These are phyloP conservation scores for Tilletia caries DNA, from an alignment of 1,284 basidiomycete genomes.

Conservation along the genomic window DNA sequence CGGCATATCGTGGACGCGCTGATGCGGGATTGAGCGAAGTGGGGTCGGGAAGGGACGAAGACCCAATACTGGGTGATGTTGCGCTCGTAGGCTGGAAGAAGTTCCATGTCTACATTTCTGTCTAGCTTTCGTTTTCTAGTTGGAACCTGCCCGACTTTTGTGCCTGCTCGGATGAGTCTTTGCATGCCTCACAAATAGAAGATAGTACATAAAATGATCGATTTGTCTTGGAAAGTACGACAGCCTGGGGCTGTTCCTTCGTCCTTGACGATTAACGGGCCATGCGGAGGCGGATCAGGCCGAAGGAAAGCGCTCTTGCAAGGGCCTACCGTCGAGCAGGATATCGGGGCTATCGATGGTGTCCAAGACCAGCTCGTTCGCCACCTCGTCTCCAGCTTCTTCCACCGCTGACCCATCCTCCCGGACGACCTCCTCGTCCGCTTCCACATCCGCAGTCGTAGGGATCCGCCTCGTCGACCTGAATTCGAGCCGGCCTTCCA, in stretches of 20 bases:
- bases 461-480: not conserved
- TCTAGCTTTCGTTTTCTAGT: too few relatives aligned
- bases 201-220: too few relatives aligned
- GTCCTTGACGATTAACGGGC: too few relatives aligned
- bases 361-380: not conserved
- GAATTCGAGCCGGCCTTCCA: not conserved
- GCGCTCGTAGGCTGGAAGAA: too few relatives aligned
- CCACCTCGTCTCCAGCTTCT: not conserved
- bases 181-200: too few relatives aligned
- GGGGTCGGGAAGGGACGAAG: not conserved
- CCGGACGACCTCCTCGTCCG: conserved; percentile 1
- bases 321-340: not conserved
- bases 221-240: too few relatives aligned
- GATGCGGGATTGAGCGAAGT: conserved; percentile 37
- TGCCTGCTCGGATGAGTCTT: too few relatives aligned
- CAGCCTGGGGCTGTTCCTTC: too few relatives aligned
- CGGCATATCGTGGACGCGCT: conserved; percentile 51
- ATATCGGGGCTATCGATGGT: not conserved
- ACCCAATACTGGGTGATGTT: not conserved
- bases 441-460: not conserved
- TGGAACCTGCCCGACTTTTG: too few relatives aligned
- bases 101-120: too few relatives aligned
- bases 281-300: too few relatives aligned
- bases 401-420: not conserved
- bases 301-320: not conserved